Percentiles rank a stretch among this genome's conserved stretches.
phyloP scores from a whole-genome alignment of 2,329 filamentous ascomycete genomes.

The Kalmusia sp. region DNA sequence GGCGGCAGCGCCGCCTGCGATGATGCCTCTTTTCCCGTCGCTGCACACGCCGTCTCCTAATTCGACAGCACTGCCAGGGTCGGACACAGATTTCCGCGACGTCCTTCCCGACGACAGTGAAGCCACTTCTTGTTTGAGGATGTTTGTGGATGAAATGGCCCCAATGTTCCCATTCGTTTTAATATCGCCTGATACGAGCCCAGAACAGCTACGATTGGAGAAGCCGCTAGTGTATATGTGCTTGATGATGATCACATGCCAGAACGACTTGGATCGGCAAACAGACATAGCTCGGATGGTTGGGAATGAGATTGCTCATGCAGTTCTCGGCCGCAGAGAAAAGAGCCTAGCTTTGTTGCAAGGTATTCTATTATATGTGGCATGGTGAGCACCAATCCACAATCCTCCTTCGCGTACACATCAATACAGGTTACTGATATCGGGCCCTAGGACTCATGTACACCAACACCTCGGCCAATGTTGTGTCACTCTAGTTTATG shows the following conservation, averaged over 20 bases:
- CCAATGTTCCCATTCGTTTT: slow-evolving; percentile 15
- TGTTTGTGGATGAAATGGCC: slow-evolving; percentile 8
- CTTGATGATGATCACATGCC: slow-evolving; percentile 14
- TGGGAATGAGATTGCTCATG: slow-evolving; percentile 9
- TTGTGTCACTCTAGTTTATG: slow-evolving; percentile 7
- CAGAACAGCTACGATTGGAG: not conserved
- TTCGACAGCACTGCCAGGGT: not conserved
- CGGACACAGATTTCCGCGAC: not conserved
- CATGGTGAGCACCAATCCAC: slow-evolving; percentile 15
- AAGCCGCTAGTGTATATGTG: slow-evolving; percentile 13
- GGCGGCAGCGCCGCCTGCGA: not conserved
- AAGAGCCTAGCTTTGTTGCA: slow-evolving; percentile 11
- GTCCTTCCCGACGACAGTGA: not conserved
- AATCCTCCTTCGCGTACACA: too few relatives aligned
- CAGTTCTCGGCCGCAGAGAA: slow-evolving; percentile 6
- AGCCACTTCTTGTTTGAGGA: not conserved
- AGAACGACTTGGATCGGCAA: slow-evolving; percentile 6
- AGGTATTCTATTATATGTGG: slow-evolving; percentile 10
- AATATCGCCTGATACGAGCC: not conserved
- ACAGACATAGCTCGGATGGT: slow-evolving; percentile 6
- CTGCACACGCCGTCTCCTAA: not conserved
- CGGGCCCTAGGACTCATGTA: slow-evolving; percentile 15
- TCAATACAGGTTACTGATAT: too few relatives aligned
- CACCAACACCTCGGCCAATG: slow-evolving; percentile 11
- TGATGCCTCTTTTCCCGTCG: not conserved